phyloP scores from a whole-genome alignment of 2,329 filamentous ascomycete species.

The Botrytis aclada region DNA sequence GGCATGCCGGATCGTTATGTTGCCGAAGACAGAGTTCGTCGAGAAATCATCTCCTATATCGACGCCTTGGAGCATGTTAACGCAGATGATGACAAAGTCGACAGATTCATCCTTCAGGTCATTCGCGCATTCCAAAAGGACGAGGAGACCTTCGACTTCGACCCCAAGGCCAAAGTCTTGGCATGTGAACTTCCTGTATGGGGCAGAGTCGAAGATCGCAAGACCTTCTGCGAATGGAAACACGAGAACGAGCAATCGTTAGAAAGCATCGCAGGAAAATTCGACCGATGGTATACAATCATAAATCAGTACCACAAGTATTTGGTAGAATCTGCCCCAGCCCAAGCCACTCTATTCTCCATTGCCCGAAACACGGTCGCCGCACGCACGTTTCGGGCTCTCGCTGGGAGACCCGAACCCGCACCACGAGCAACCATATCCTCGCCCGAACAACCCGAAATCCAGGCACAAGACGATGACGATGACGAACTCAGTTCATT shows the following conservation, averaged over 20 bases:
- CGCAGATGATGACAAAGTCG: not conserved
- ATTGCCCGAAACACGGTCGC: not conserved
- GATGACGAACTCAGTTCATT: not conserved
- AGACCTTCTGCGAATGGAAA: not conserved
- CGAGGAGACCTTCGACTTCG: not conserved
- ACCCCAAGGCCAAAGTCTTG: not conserved
- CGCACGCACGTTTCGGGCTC: not conserved
- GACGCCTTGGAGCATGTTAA: rapidly evolving
- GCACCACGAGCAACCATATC: too few relatives aligned
- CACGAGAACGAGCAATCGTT: not conserved
- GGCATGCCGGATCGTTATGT: not conserved
- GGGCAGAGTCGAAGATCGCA: not conserved
- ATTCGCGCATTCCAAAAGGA: not conserved
- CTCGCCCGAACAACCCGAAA: not conserved
- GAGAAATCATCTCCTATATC: not conserved
- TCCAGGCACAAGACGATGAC: not conserved
- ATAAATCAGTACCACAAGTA: not conserved
- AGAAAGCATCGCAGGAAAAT: rapidly evolving
- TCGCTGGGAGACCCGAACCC: not conserved
- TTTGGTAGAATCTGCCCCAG: not conserved
- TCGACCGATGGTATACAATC: not conserved
- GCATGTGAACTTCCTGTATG: rapidly evolving
- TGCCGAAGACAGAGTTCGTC: not conserved
- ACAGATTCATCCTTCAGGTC: not conserved
- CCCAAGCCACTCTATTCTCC: not conserved